phyloP scores from a whole-genome alignment of 345 rosid species.

The Melaleuca alternifolia region DNA sequence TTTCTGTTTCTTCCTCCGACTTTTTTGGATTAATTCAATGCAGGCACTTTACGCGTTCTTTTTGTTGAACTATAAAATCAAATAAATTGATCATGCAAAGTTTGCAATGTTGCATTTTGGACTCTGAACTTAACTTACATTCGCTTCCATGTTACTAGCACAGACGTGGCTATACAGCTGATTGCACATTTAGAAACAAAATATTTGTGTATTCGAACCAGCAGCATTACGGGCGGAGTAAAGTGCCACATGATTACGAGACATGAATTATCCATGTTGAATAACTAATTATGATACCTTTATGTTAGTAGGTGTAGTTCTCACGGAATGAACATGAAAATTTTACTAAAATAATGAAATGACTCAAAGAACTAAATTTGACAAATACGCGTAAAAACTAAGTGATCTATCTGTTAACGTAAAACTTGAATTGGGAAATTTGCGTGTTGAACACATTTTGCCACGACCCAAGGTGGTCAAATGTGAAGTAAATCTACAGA shows the following conservation, averaged over 20 bases:
- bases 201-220: fast-evolving
- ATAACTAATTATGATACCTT: not conserved
- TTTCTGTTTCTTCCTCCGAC: not conserved
- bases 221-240: not conserved
- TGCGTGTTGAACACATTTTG: not conserved
- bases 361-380: not conserved
- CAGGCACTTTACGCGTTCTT: not conserved
- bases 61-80: not conserved
- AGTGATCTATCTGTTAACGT: not conserved
- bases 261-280: fast-evolving
- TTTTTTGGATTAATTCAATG: not conserved
- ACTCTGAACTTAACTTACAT: not conserved
- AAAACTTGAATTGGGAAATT: not conserved
- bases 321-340: not conserved
- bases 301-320: not conserved
- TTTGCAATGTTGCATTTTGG: not conserved
- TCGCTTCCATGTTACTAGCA: not conserved
- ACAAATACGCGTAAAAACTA: not conserved
- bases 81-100: not conserved
- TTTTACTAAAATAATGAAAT: not conserved
- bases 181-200: not conserved
- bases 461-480: not conserved
- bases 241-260: not conserved
- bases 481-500: not conserved
- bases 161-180: fast-evolving